A percentile compares a stretch with the other conserved stretches of the same genome.
Evolutionary conservation across 495 filamentous ascomycete species (phyloP).

Genomic region (Aspergillus leporis): DNA sequence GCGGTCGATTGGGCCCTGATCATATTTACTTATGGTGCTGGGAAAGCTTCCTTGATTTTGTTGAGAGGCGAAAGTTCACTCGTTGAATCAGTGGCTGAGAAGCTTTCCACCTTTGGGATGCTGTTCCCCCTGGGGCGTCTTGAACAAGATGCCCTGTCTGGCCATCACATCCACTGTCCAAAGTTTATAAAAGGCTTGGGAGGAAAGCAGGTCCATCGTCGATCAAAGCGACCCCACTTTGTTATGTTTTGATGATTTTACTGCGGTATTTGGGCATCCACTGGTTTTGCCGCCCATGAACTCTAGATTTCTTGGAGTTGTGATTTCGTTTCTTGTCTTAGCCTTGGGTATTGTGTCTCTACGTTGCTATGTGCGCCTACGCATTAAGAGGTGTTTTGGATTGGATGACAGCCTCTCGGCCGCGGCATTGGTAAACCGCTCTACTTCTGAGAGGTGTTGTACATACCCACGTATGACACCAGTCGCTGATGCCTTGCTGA

Average conservation of each 20-base stretch:
- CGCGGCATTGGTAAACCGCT: neutral
- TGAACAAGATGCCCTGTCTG: too few relatives aligned
- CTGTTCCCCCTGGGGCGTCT: too few relatives aligned
- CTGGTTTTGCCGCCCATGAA: neutral
- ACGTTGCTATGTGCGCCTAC: constrained; percentile 8
- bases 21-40: neutral
- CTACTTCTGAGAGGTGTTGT: neutral
- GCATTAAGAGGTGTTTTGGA: constrained; percentile 2
- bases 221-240: too few relatives aligned
- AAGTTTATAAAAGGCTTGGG: neutral
- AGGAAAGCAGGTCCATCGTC: too few relatives aligned
- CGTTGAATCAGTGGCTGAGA: constrained; percentile 1
- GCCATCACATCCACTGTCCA: neutral
- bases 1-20: neutral
- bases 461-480: neutral
- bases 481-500: neutral
- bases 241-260: too few relatives aligned
- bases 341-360: neutral
- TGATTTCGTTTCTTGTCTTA: neutral
- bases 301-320: neutral
- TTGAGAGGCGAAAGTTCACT: neutral
- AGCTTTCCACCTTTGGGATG: neutral
- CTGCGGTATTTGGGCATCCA: neutral
- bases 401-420: constrained; percentile 6
- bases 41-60: neutral